These are phyloP conservation scores for Leptodontidium sp. DNA, from an alignment of 2,329 filamentous ascomycete genomes.

Conservation along the genomic window DNA sequence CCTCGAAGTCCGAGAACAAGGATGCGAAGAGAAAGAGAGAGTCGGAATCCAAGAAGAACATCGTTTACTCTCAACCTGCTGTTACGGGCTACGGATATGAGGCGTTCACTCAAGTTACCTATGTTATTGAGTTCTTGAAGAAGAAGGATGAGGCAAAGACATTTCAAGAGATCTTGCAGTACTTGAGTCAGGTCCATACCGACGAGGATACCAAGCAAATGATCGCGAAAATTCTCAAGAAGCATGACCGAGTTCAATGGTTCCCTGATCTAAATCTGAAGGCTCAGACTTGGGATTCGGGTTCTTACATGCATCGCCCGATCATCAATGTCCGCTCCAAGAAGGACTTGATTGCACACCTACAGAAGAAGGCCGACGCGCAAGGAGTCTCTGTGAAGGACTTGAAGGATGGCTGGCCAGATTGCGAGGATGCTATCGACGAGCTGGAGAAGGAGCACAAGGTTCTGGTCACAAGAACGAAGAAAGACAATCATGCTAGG, in stretches of 20 bases:
- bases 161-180: constrained; percentile 80
- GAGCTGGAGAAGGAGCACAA: constrained; percentile 80
- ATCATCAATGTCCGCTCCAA: constrained; percentile 83
- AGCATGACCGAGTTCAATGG: constrained; percentile 67
- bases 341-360: constrained; percentile 78
- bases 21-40: constrained; percentile 72
- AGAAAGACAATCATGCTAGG: constrained; percentile 87
- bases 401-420: constrained; percentile 94
- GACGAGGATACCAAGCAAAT: constrained; percentile 68
- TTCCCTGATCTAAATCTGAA: constrained; percentile 65
- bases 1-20: constrained; percentile 62
- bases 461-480: constrained; percentile 86
- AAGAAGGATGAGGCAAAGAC: constrained; percentile 73
- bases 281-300: constrained; percentile 70
- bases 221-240: constrained; percentile 73
- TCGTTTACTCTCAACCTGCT: constrained; percentile 80
- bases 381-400: constrained; percentile 86
- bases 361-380: constrained; percentile 83
- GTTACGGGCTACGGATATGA: constrained; percentile 80
- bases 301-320: constrained; percentile 84
- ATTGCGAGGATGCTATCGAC: constrained; percentile 80
- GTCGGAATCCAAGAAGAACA: constrained; percentile 48
- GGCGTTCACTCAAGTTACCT: constrained; percentile 87
- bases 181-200: constrained; percentile 74
- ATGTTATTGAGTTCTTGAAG: constrained; percentile 84